Evolutionary conservation across 129 eudicot genomes (phyloP), one percentile per base, ranked within the genome.

Genomic region (Dittrichia graveolens): DNA sequence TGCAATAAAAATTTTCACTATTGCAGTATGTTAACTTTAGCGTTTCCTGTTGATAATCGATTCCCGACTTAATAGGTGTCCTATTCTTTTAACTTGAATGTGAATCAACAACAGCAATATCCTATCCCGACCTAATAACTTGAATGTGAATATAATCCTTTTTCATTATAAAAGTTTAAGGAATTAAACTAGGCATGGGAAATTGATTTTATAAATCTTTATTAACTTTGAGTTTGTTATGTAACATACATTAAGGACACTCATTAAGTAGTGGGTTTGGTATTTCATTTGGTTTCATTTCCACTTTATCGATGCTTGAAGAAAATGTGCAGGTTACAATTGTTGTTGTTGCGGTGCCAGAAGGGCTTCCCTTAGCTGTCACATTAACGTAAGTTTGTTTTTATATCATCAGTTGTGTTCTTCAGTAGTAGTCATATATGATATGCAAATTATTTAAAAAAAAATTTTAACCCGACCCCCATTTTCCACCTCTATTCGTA

Each of bases 331-430:
- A 95, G 99, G 99, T 84, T 57, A 86, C 97, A 44, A 95, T 95
- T 73, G 99, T 95, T 15, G 99, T 95, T 57, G 99, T 95, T 78
- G 97, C 99, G 38, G 97, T 95, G 63, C 99, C 99, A 7, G 99
- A 95, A 86, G 99, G 99, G 75, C 97, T 95, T 73, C 98, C 98
- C 12, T 87, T 92, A 74, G 98, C 98, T 68, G 98, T 92, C 53
- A 92, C 98, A 39, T 73, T 92, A 81, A 89, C 98, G 98, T 92
- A 87, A 83, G 98, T 63, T 60, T 72, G 37, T 54, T 61, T 59
- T 61, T 46, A 49, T 52, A 69, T 37, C 12, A 62, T 70, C 18
- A 43, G 5, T 53, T 61, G 12, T 45, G 44, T 53, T 39, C 16
- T 35, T 24, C 31, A 24, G 31, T 24, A 24, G 31, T 24, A 24